Evolutionary conservation across 2,329 filamentous ascomycete genomes (phyloP), one percentile per base, ranked within the genome.

Genomic region (Fulvia fulva): DNA sequence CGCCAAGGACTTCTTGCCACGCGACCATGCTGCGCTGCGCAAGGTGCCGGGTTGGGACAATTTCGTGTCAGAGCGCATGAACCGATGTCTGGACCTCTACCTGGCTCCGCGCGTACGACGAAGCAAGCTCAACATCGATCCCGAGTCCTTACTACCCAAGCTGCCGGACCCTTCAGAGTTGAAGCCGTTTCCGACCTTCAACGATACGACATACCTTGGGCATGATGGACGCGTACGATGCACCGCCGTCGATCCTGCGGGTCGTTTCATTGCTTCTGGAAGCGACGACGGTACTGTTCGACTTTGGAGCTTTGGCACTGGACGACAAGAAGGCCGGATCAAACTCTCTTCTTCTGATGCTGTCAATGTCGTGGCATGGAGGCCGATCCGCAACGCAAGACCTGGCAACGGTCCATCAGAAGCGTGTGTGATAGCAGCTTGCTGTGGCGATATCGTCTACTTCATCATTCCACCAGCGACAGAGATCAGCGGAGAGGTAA

Each of bases 51-150:
- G 89, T 16, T 99, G 96, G 72, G 89, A 88, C 52, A 83, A 82
- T 55, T 91, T 97, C 65, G 86, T 99, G 72, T 96, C 97, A 75
- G 94, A 99, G 75, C 88, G 92, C 65, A 99, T 99, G 68, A 92
- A 99, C 74, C 83, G 95, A 64, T 97, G 91, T 73, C 79, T 99
- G 66, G 95, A 99, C 76, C 82, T 99, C 19, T 99, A 99, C 74
- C 83, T 99, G 59, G 94, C 95, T 16, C 94, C 95, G 49, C 84
- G 94, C 70, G 86, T 99, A 57, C 86, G 93, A 60, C 89, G 95
- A 74, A 97, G 92, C 78, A 89, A 92, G 74, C 84, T 99, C 70
- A 96, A 97, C 76, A 97, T 99, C 70, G 94, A 99, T 68, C 94
- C 94, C 2, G 89, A 89, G 74, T 96, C 91, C 37, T 80, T 99